Conservation (phyloP, 768 basidiomycete genomes). For the Auricularia heimuer region DNA sequence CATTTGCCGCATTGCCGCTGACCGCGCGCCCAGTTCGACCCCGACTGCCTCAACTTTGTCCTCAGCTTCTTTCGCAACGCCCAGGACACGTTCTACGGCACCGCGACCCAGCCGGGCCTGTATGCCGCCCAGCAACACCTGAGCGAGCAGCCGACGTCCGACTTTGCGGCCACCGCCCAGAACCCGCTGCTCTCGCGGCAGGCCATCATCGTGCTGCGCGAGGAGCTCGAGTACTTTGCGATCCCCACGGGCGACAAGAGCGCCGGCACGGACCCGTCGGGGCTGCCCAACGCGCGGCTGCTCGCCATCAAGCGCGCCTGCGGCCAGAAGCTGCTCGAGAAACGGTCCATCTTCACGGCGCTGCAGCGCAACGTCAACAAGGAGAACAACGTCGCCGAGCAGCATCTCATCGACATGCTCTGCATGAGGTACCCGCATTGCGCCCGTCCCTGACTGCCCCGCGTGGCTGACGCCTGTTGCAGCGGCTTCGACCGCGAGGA, state of each 20-base stretch:
- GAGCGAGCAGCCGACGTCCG: conserved; percentile 50
- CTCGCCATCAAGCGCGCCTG: conserved; percentile 77
- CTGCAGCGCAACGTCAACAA: conserved; percentile 98
- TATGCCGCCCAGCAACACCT: conserved; percentile 73
- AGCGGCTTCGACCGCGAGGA: conserved; percentile 98
- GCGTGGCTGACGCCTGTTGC: background rate
- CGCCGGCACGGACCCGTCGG: conserved; percentile 63
- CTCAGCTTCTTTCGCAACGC: conserved; percentile 85
- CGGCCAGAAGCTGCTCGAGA: conserved; percentile 79
- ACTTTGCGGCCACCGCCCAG: conserved; percentile 52
- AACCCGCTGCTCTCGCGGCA: conserved; percentile 93
- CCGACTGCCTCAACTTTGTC: conserved; percentile 90
- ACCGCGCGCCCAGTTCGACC: conserved; percentile 69
- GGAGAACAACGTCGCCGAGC: conserved; percentile 97
- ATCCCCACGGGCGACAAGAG: conserved; percentile 65
- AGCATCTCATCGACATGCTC: conserved; percentile 99
- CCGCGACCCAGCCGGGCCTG: conserved; percentile 57
- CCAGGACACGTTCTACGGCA: conserved; percentile 88
- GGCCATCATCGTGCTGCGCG: conserved; percentile 94
- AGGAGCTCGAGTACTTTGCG: conserved; percentile 97
- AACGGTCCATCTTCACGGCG: conserved; percentile 91
- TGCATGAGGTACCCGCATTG: conserved; percentile 69
- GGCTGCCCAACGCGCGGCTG: conserved; percentile 69
- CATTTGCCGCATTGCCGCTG: background rate
- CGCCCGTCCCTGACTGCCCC: background rate